Conservation (phyloP, 1,284 basidiomycete species). For the Salmacisia buchloeana region DNA sequence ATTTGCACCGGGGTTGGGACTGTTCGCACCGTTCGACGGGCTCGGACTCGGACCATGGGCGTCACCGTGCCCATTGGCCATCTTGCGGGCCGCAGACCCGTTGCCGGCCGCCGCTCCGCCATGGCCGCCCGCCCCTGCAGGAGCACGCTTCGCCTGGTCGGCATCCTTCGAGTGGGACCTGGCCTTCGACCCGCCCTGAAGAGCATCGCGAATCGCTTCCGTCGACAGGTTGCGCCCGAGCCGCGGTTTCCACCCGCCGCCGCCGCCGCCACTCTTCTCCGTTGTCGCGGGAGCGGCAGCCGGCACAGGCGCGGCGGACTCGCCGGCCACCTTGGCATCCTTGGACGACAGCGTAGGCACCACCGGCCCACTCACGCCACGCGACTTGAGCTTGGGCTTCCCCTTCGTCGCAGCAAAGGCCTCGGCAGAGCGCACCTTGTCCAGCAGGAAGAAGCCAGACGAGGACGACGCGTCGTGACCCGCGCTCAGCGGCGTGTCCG, state of each 20-base stretch:
- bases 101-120: no score
- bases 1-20: neutral
- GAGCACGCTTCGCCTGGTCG: no score
- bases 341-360: neutral
- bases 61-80: no score
- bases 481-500: neutral
- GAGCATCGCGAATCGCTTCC: neutral
- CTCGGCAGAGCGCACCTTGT: constrained; percentile 5
- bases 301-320: neutral
- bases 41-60: no score
- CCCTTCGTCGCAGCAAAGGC: neutral
- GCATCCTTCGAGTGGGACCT: neutral
- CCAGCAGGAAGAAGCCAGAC: neutral
- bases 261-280: neutral
- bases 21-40: neutral
- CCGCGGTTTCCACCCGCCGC: neutral
- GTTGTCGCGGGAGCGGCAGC: neutral
- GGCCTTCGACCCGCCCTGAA: neutral
- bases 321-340: neutral
- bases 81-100: no score
- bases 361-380: neutral
- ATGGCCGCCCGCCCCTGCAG: no score
- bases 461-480: neutral
- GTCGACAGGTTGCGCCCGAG: neutral
- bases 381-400: neutral